phyloP scores from a whole-genome alignment of 2,329 filamentous ascomycete genomes.

The Cadophora sp. region DNA sequence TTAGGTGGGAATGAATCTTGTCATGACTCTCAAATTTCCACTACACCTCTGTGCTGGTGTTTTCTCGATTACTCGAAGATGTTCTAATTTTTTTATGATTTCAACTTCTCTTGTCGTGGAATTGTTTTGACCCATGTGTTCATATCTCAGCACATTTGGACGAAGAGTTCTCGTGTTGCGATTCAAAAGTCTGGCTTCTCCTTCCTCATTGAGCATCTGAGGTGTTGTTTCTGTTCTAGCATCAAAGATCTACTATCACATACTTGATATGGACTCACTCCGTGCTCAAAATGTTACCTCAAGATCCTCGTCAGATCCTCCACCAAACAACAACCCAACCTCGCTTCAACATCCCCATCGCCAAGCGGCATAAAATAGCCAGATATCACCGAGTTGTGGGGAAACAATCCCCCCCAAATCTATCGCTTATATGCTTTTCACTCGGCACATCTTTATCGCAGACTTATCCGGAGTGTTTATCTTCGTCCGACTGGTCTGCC shows the following conservation, averaged over 20 bases:
- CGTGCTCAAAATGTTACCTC: neutral
- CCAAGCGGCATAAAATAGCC: neutral
- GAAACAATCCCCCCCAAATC: neutral
- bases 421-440: neutral
- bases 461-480: neutral
- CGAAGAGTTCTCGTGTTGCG: no score
- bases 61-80: no score
- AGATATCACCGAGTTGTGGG: conserved; percentile 3
- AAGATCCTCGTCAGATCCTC: neutral
- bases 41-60: no score
- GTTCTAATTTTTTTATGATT: no score
- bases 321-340: conserved; percentile 7
- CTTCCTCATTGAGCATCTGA: neutral
- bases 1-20: no score
- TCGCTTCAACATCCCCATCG: neutral
- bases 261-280: neutral
- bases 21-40: no score
- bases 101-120: no score
- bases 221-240: neutral
- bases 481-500: neutral
- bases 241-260: neutral
- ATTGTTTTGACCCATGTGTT: no score
- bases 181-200: neutral
- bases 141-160: no score
- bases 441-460: conserved; percentile 9